Evolutionary conservation across 768 basidiomycete species (phyloP), one percentile per base, ranked within the genome.

Genomic region (Phlegmacium glaucopus): DNA sequence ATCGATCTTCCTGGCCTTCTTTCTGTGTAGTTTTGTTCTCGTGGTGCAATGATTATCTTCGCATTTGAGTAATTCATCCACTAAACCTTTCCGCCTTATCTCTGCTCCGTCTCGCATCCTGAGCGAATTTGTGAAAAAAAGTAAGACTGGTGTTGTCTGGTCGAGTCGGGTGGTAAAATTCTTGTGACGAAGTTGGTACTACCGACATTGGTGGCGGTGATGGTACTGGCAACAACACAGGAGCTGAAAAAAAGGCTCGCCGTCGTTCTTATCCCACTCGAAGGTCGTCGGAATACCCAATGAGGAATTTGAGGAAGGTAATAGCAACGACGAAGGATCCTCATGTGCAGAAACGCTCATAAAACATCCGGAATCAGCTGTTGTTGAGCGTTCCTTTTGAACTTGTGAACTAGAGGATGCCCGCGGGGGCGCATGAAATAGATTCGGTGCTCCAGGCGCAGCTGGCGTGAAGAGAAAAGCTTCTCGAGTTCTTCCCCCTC

Each of bases 31-130:
- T 42, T 13, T 15, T 29, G n/a, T n/a, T n/a, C n/a, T n/a, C n/a
- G n/a, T n/a, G n/a, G 28, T 66, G 66, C 47, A 80, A 47, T 70
- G 85, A 60, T 89, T 85, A 42, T 86, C 82, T 62, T 88, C 77
- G 49, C 85, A 79, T 49, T 73, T 55, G 29, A 88, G 59, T 29
- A 89, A 61, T 58, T 90, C 86, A 38, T 84, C 78, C 41, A 89
- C 66, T 5, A 88, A 66, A 17, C 65, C 71, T 46, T 72, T 72
- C 49, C 77, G 70, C 42, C 74, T 80, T 32, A 68, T 70, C 42
- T 79, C 78, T 0, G 76, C 81, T 76, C 0, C 66, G 65, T 56
- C 72, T 82, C 9, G 86, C 83, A 28, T 72, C 73, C 41, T 77
- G 69, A 3, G 75, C 74, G 46, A 88, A 84, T 39, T 70, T 68